Base-by-base conservation (phyloP, 768 basidiomycete species). In the Amanita brunnescens region DNA sequence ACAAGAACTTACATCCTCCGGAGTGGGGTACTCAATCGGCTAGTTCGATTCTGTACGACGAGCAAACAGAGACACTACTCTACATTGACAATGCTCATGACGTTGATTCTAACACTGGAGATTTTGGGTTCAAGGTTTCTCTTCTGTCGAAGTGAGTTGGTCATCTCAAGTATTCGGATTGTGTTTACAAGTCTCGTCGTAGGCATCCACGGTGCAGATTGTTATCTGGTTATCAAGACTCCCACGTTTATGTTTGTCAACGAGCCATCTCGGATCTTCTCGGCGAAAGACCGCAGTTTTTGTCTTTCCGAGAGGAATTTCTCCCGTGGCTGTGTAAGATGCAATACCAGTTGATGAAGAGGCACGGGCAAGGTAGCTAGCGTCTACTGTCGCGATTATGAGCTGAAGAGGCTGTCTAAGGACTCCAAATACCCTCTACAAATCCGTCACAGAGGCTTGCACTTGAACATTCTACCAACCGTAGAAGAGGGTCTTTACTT, bases 291-390 rank as follows among this genome's bases (percentile, higher is more conserved):
- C 69, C 68, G 4, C 76, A 81, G 57, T 74, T 93, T 37, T 84
- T 90, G 46, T 95, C 92, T 13, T 74, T 97, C 47, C 77, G 87
- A 46, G 87, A 94, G 64, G 91, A 96, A 54, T 89, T 96, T 59
- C 63, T 97, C 9, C 94, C 94, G 0, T 96, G 92, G 90, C 62
- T 96, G 50, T 87, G 91, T 68, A 92, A 90, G 62, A 70, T 88
- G 5, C 87, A 89, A 55, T 91, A 91, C 63, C 83, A 83, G 53
- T 69, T 70, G 8, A 71, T 73, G 13, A 83, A 80, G 58, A 71
- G 72, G 56, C 67, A 87, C 55, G 76, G 70, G 29, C 65, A 68
- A 54, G 66, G 87, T 86, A 61, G 18, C 53, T 21, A 20, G 12
- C 20, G 20, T 38, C 51, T 57, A 2, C 16, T 43, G 21, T 47